Base-by-base conservation (phyloP, 768 basidiomycete genomes). In the Tulasnella calospora region DNA sequence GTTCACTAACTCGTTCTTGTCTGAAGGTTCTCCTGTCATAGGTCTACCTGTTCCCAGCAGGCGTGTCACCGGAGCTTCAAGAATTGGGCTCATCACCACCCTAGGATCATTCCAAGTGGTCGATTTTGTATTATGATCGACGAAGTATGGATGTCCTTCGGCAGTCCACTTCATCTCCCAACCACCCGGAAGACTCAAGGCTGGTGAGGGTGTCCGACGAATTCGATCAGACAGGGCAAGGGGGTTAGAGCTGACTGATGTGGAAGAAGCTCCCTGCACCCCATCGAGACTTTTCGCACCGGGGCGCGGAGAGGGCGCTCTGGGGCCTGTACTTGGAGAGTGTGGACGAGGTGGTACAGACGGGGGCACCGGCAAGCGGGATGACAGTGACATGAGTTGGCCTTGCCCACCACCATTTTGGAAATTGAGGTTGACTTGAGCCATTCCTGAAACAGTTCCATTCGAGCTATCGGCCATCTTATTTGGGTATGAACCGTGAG, bases 131-230 rank as follows among this genome's bases (percentile, higher is more conserved):
- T 98, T 99, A 87, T 99, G 98, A 84, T 99, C 98, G 75, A 99
- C 98, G 83, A 99, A 99, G 87, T 99, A 99, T 12, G 99, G 97
- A 70, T 97, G 92, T 1, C 98, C 97, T 0, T 98, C 99, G 3
- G 94, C 92, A 9, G 98, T 99, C 73, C 99, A 92, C 61, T 98
- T 94, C 97, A 99, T 99, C 85, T 99, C 98, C 98, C 98, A 99
- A 74, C 98, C 98, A 61, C 94, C 95, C 5, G 98, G 98, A 67
- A 67, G 61, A 67, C 61, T 67, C 27, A 67, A 35, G 27, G 61
- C 71, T 36, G 71, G 71, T 23, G 71, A 72, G 6, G 71, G 71
- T 10, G 71, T 35, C 36, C 71, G 61, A 67, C 61, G 61, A 27
- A 67, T 51, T 21, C n/a, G 51, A n/a, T 51, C 51, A 51, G 51